These are phyloP conservation scores for Podospora didyma DNA, from an alignment of 495 filamentous ascomycete genomes.

Conservation along the genomic window DNA sequence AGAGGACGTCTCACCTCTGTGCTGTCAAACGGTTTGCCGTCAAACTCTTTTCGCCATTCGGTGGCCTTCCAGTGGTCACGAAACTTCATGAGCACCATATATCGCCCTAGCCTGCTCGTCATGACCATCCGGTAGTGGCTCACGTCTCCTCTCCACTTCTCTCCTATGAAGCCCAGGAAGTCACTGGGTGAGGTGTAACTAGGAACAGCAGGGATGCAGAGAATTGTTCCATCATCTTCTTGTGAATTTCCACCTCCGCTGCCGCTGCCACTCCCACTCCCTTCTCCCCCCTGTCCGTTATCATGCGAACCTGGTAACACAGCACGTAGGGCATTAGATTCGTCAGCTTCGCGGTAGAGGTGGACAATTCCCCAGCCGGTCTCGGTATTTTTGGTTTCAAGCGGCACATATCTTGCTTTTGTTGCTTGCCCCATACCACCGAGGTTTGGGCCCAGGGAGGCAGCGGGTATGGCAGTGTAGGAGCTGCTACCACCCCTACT, in stretches of 20 bases:
- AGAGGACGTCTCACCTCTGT: conserved; percentile 67
- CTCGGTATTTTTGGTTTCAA: conserved; percentile 72
- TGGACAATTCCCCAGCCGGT: conserved; percentile 92
- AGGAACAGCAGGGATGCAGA: conserved; percentile 93
- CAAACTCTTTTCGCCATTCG: conserved; percentile 81
- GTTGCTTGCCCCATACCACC: conserved; percentile 44
- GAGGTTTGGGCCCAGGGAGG: conserved; percentile 40
- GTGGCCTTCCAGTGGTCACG: conserved; percentile 66
- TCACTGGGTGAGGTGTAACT: conserved; percentile 88
- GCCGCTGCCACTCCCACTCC: conserved; percentile 6
- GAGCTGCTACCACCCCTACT: background rate
- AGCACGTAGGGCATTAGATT: conserved; percentile 40
- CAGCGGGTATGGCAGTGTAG: conserved; percentile 30
- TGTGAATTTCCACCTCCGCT: conserved; percentile 15
- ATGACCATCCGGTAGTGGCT: conserved; percentile 95
- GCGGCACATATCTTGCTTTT: conserved; percentile 73
- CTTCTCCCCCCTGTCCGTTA: conserved; percentile 2
- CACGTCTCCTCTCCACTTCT: conserved; percentile 80
- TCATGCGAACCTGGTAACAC: background rate
- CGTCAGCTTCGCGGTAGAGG: conserved; percentile 80
- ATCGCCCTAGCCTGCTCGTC: conserved; percentile 82
- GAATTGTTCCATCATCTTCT: conserved; percentile 55
- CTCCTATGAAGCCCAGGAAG: conserved; percentile 88
- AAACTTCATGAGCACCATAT: conserved; percentile 98
- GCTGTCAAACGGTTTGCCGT: conserved; percentile 90